Base-by-base conservation (phyloP, 2,329 filamentous ascomycete genomes). In the Drechslerella coelobrocha region DNA sequence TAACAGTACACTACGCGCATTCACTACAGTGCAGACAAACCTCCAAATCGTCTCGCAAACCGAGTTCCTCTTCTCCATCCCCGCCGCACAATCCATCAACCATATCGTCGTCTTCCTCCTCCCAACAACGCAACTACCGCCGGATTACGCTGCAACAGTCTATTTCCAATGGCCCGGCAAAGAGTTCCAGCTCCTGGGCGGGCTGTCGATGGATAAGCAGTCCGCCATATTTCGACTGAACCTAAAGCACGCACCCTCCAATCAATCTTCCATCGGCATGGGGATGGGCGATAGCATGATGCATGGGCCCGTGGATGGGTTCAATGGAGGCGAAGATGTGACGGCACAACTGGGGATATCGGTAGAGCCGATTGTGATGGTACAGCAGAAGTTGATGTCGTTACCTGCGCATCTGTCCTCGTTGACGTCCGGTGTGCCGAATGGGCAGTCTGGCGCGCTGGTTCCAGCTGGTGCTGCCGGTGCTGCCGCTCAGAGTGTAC, bases 101-200 rank as follows among this genome's bases (percentile, higher is more conserved):
- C 92, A 97, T 78, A 85, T 97, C 61, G 89, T 92, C 76, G 87
- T 97, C 63, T 96, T 97, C 81, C 83, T 97, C 34, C 85, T 97
- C 0, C 95, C 94, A 0, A 89, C 88, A 45, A 83, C 89, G 8
- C 79, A 84, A 8, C 83, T 99, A 0, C 92, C 92, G 0, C 82
- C 84, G 2, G 85, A 86, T 74, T 89, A 89, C 19, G 93, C 91
- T 3, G 94, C 92, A 12, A 90, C 92, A 50, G 93, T 99, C 73
- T 97, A 97, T 81, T 85, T 96, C 51, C 89, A 92, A 73, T 81
- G 89, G n/a, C 85, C 86, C 2, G 80, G 80, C 7, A 79, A 79
- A 41, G 85, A 88, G 50, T 96, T 96, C 81, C 87, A 84, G 69
- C 91, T 99, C 76, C 86, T 97, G 2, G 94, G 95, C 73, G 94